These are phyloP conservation scores for Coemansia sp. DNA, from an alignment of 192 early-diverging fungal genomes.

Conservation along the genomic window DNA sequence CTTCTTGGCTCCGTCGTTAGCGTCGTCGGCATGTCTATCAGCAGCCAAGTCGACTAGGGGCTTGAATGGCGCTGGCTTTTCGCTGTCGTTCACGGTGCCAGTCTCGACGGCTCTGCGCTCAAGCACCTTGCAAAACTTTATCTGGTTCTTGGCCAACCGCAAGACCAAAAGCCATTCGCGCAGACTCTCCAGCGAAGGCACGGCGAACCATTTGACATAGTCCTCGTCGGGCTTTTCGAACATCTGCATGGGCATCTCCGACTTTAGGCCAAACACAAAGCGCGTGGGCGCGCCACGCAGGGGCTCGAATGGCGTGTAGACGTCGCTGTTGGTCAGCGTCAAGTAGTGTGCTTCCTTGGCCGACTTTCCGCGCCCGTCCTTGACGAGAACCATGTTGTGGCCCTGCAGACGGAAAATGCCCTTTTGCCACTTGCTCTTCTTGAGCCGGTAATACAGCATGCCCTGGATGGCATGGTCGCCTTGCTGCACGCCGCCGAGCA, in stretches of 20 bases:
- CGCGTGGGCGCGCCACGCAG: conserved; percentile 74
- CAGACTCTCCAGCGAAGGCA: conserved; percentile 44
- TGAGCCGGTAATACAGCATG: conserved; percentile 75
- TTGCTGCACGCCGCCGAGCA: conserved; percentile 36
- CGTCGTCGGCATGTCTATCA: conserved; percentile 26
- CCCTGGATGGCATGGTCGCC: conserved; percentile 61
- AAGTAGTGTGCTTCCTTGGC: conserved; percentile 51
- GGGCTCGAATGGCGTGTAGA: conserved; percentile 76
- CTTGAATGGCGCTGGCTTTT: conserved; percentile 29
- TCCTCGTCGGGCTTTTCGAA: conserved; percentile 87
- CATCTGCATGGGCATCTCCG: conserved; percentile 72
- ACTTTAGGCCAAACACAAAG: conserved; percentile 85
- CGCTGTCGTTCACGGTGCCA: conserved; percentile 12
- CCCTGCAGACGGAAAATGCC: conserved; percentile 66
- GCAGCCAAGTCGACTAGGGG: conserved; percentile 42
- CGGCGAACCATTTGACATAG: conserved; percentile 66
- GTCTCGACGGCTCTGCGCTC: conserved; percentile 45
- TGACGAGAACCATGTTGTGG: conserved; percentile 40
- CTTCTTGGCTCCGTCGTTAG: conserved; percentile 18
- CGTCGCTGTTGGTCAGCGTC: conserved; percentile 74
- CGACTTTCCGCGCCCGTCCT: conserved; percentile 38
- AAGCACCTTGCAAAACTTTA: conserved; percentile 50
- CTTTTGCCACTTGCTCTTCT: conserved; percentile 87
- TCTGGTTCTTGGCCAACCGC: conserved; percentile 51
- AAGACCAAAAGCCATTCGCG: conserved; percentile 51